Percentiles rank a stretch among this genome's conserved stretches.
Conservation (phyloP, 2,329 filamentous ascomycete genomes). For the Diplocarpon mali region DNA sequence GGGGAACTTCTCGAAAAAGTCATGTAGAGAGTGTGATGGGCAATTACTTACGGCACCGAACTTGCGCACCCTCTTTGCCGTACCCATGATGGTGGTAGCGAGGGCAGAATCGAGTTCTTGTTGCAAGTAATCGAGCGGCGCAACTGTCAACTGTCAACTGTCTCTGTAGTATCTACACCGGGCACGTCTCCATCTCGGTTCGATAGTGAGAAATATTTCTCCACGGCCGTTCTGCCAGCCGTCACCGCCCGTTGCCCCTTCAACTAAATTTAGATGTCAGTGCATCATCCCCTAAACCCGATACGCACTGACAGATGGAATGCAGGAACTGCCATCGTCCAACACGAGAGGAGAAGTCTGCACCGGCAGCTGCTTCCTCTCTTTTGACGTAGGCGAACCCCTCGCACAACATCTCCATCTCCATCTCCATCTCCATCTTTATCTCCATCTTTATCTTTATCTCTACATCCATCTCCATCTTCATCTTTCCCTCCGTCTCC, state of each 20-base stretch:
- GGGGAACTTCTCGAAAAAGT: too few species aligned
- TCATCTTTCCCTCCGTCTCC: not conserved
- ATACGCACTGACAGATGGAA: not conserved
- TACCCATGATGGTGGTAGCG: constrained; percentile 54
- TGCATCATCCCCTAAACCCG: not conserved
- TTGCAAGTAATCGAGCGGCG: too few species aligned
- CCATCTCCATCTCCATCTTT: not conserved
- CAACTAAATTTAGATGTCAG: constrained; percentile 8
- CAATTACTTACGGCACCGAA: constrained; percentile 54
- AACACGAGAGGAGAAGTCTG: constrained; percentile 6
- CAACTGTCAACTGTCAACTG: not conserved
- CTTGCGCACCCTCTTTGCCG: constrained; percentile 83
- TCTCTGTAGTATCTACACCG: not conserved
- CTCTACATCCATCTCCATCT: not conserved
- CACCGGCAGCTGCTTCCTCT: not conserved
- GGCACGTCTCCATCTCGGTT: too few species aligned
- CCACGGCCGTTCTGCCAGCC: not conserved
- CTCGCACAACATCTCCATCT: not conserved
- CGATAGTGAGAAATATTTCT: not conserved
- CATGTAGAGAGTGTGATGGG: not conserved
- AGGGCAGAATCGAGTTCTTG: not conserved
- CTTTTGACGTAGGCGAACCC: too few species aligned
- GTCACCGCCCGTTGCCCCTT: constrained; percentile 8
- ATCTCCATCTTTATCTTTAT: too few species aligned
- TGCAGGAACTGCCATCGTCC: constrained; percentile 12